Evolutionary conservation across 2,329 filamentous ascomycete species (phyloP), one percentile per base, ranked within the genome.

Genomic region (Didymella arachidicola): DNA sequence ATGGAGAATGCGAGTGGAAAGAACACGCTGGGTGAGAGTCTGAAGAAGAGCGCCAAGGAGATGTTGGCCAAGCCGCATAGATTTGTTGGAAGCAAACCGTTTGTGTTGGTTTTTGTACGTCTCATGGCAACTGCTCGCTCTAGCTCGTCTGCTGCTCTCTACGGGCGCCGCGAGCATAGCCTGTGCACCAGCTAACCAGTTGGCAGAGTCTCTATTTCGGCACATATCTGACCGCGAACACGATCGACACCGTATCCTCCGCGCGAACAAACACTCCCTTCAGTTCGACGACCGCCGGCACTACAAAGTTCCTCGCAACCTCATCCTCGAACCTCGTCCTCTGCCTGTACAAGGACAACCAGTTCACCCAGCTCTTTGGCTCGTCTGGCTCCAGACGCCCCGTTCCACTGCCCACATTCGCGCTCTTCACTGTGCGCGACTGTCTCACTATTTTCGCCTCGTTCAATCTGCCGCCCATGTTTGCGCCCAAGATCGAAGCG

Each of bases 221-320:
- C 65, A 98, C 94, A 59, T 97, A 97, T 80, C 80, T 95, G 12
- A 92, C 91, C 1, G 93, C 94, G 63, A 97, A 97, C 80, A 79
- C 85, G 12, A 87, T 97, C 73, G 94, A 98, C 80, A 97, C 94
- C 0, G 77, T 86, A 46, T 81, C 87, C 43, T 89, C 91, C 5
- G 92, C 90, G 1, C 66, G 87, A 14, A 34, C 85, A 70, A 78
- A 60, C 41, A 63, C 80, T 16, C 80, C 87, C 32, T 85, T 90
- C 7, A 80, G 82, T 6, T 77, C 81, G 66, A 88, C 92, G 29
- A 93, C 91, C 0, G 83, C 90, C 8, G 93, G 93, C 55, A 84
- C 88, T 0, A 78, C 86, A 61, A 97, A 97, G 75, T 97, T 98
- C 79, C 80, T 87, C 68, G 88, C 90, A 49, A 94, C 92, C 1